These are phyloP conservation scores for Nigrospora oryzae DNA, from an alignment of 2,329 filamentous ascomycete genomes.

Conservation along the genomic window DNA sequence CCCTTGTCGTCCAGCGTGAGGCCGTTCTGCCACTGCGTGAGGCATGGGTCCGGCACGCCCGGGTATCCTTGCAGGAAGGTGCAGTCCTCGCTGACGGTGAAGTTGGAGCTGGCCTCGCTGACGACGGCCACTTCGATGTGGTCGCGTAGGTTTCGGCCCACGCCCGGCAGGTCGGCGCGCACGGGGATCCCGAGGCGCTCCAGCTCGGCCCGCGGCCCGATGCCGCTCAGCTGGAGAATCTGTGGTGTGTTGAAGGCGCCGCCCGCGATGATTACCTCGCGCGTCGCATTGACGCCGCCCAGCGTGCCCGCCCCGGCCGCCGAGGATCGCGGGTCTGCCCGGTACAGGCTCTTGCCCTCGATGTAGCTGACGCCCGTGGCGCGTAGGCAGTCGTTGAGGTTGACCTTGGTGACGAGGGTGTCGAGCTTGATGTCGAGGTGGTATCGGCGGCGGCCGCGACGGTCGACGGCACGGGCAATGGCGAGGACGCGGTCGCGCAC, in stretches of 20 bases:
- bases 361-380: slow-evolving; percentile 32
- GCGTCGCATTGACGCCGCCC: not conserved
- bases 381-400: slow-evolving; percentile 22
- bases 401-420: slow-evolving; percentile 30
- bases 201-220: slow-evolving; percentile 32
- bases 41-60: no score
- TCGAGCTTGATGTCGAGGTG: slow-evolving; percentile 23
- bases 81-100: slow-evolving; percentile 1
- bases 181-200: slow-evolving; percentile 36
- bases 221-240: slow-evolving; percentile 35
- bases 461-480: slow-evolving; percentile 36
- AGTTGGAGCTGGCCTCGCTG: slow-evolving; percentile 21
- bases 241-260: slow-evolving; percentile 38
- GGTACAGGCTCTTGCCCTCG: slow-evolving; percentile 30
- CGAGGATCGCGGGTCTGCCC: slow-evolving; percentile 26
- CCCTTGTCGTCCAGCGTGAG: not conserved
- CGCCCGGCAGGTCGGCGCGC: slow-evolving; percentile 49
- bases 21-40: not conserved
- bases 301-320: slow-evolving; percentile 9
- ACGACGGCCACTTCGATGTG: slow-evolving; percentile 16
- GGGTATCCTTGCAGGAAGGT: not conserved
- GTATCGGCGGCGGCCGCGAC: slow-evolving; percentile 33
- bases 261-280: slow-evolving; percentile 29
- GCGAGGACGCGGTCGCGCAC: slow-evolving; percentile 42
- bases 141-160: slow-evolving; percentile 50